Evolutionary conservation across 163 green algal species (phyloP), one percentile per base, ranked within the genome.

Genomic region (Scenedesmus sp.): DNA sequence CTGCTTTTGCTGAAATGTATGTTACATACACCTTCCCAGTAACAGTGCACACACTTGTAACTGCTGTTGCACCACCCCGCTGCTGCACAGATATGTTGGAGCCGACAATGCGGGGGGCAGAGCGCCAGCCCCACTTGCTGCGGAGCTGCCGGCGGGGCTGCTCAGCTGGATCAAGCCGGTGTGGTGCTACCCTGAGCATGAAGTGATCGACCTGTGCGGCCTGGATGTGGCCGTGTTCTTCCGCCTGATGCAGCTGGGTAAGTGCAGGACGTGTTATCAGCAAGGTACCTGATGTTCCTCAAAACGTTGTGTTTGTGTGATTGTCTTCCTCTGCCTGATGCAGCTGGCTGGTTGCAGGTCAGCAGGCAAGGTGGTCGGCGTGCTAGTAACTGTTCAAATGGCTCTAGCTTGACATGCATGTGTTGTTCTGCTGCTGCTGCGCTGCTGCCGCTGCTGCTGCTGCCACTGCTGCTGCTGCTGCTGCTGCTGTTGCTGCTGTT

Each of bases 151-250:
- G n/a, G 62, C 52, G 23, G 88, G 88, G 0, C 54, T 92, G 6
- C 56, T 92, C 12, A 73, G 26, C 9, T 92, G 88, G 88, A 87
- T 88, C 26, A 82, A 64, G 59, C 56, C 88, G 20, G 81, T 92
- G 62, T 92, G 88, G 88, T 64, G 64, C 62, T 92, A 92, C 88
- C 56, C 26, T 20, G 88, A 92, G 56, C 23, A 54, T n/a, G 88
- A 88, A 20, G 88, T 92, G 3, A 92, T 92, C 18, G 34, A 92
- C 46, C 82, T 89, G 79, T 88, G 77, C 20, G 88, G 88, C 1
- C 64, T 92, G 26, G 88, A 92, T 84, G 88, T 92, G 46, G 81
- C 81, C 1, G 88, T 89, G 18, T 92, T 88, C 64, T 92, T 92
- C 88, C n/a, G 88, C 23, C 66, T 92, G 23, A 26, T 92, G 34